Percentiles rank a stretch among this genome's conserved stretches.
Evolutionary conservation across 1,139 yeast genomes (phyloP).

Genomic region (Suhomyces yuchorum): DNA sequence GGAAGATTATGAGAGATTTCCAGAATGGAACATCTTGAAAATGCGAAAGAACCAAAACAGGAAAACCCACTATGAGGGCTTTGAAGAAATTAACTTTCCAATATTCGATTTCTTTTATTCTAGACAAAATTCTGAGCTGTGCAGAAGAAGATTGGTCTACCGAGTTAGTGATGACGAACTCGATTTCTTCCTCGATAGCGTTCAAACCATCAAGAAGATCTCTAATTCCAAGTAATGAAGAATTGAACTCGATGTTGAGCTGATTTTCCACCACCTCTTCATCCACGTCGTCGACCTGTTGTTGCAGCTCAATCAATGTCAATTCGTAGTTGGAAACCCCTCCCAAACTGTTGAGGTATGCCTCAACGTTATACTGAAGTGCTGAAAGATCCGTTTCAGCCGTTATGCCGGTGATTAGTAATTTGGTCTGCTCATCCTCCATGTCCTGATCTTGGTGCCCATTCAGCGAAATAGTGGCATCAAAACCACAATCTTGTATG

Average conservation of each 20-base stretch:
- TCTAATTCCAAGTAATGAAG: slow-evolving; percentile 56
- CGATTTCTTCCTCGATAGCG: slow-evolving; percentile 24
- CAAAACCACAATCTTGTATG: slow-evolving; percentile 46
- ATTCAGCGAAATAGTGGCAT: slow-evolving; percentile 23
- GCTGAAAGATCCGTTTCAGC: slow-evolving; percentile 29
- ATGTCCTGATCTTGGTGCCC: slow-evolving; percentile 22
- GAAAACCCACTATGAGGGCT: slow-evolving; percentile 59
- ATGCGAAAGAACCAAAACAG: slow-evolving; percentile 62
- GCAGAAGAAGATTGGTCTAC: slow-evolving; percentile 51
- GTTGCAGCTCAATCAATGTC: slow-evolving; percentile 19
- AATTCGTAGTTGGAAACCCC: slow-evolving; percentile 32
- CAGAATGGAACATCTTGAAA: slow-evolving; percentile 40
- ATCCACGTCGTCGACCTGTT: slow-evolving; percentile 12
- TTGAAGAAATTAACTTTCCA: slow-evolving; percentile 64
- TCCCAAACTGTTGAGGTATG: slow-evolving; percentile 33
- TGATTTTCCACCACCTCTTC: slow-evolving; percentile 20
- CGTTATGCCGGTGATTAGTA: slow-evolving; percentile 39
- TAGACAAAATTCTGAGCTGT: slow-evolving; percentile 69
- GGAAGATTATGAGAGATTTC: slow-evolving; percentile 32
- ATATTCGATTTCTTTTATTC: slow-evolving; percentile 67
- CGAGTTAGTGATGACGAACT: slow-evolving; percentile 46
- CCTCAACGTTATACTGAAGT: slow-evolving; percentile 45
- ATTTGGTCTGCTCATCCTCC: slow-evolving; percentile 31
- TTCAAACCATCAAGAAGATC: slow-evolving; percentile 50
- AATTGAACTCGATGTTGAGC: slow-evolving; percentile 49